Base-by-base conservation (phyloP, 2,329 filamentous ascomycete genomes). In the Botrytis sinoallii region DNA sequence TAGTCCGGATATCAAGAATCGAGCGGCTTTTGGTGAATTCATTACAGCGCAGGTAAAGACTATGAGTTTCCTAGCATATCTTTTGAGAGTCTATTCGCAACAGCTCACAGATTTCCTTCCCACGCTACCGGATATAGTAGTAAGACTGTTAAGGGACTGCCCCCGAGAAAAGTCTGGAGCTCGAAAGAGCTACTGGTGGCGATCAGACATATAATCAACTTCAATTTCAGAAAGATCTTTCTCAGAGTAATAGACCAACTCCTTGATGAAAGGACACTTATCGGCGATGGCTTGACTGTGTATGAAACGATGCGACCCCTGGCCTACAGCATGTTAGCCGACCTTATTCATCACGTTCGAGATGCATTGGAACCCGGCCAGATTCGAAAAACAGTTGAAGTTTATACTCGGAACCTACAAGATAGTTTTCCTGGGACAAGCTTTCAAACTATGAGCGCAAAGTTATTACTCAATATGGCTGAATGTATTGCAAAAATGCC, bases 381-480 rank as follows among this genome's bases (percentile, higher is more conserved):
- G 84, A 99, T 99, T 76, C 90, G 95, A 65, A 93, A 95, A 80
- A 98, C 97, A 0, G 94, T 99, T 16, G 93, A 97, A 81, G 96
- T 99, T 6, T 99, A 99, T 83, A 98, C 97, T 1, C 94, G 92
- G 80, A 98, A 98, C 79, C 85, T 99, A 35, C 94, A 97, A 80
- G 96, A 98, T 82, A 94, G 93, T 76, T 97, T 97, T 76, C 97
- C 96, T 0, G 97, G 97, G 14, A 98, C 97, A 0, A 99, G 95
- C 82, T 99, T 99, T 81, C 97, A 99, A 83, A 99, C 96, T 0
- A 99, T 99, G 96, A 98, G 96, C 79, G 97, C 96, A 0, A 99
- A 98, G 82, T 86, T 99, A 4, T 86, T 99, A 0, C 86, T 99
- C 20, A 99, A 99, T 82, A 97, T 99, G 94, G 96, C 95, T 0